Conservation (phyloP, 2,329 filamentous ascomycete genomes). For the Davidsoniella australis region DNA sequence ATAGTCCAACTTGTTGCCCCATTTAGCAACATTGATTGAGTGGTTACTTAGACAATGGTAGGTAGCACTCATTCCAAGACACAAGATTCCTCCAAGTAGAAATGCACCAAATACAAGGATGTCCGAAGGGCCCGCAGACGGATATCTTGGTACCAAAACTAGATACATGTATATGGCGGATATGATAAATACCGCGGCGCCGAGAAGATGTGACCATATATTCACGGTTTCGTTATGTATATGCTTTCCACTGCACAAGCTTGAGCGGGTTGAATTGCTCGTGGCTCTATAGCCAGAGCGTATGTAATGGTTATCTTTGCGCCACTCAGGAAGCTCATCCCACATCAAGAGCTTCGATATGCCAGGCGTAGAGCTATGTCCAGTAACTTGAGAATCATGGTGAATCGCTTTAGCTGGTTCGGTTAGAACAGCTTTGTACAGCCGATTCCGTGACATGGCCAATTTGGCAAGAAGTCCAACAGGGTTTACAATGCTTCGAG, state of each 20-base stretch:
- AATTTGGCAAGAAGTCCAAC: too few relatives aligned
- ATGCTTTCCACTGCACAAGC: constrained; percentile 31
- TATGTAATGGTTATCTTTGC: constrained; percentile 43
- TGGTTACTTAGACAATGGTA: constrained; percentile 82
- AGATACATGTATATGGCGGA: constrained; percentile 36
- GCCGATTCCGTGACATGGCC: too few relatives aligned
- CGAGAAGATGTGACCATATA: constrained; percentile 48
- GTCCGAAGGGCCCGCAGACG: constrained; percentile 42
- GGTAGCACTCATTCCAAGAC: constrained; percentile 65
- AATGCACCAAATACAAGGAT: constrained; percentile 62
- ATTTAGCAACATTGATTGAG: constrained; percentile 55
- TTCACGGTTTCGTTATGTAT: constrained; percentile 47
- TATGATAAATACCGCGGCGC: constrained; percentile 40
- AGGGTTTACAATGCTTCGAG: too few relatives aligned
- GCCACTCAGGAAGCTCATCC: constrained; percentile 42
- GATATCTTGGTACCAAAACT: constrained; percentile 47
- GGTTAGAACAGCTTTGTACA: too few relatives aligned
- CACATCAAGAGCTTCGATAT: constrained; percentile 27
- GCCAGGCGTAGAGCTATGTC: neutral
- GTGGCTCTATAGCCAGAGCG: constrained; percentile 34
- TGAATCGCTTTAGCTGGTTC: too few relatives aligned
- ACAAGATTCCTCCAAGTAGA: constrained; percentile 55
- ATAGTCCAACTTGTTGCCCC: constrained; percentile 90
- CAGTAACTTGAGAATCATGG: too few relatives aligned
- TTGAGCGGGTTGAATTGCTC: constrained; percentile 29